Evolutionary conservation across 805 yeast species (phyloP), one percentile per base, ranked within the genome.

Genomic region (Danielia oregonensis): DNA sequence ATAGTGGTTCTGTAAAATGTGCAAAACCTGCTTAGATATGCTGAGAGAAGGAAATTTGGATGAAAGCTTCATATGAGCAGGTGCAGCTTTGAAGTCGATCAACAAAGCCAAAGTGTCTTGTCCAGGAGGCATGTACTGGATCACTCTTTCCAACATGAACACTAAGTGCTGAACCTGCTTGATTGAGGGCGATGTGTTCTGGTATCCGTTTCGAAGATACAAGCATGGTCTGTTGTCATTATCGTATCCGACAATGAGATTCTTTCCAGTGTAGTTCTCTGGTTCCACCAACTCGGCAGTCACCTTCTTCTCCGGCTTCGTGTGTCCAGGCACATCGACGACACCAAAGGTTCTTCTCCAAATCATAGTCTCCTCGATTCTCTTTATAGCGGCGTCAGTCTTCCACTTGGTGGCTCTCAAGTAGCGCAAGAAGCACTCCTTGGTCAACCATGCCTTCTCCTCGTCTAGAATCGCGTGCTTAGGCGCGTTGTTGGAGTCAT

Each of bases 271-370:
- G 41, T 56, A 57, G 46, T 72, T 74, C 49, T 76, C 81, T 5
- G 54, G 52, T 19, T 65, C 67, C 10, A 73, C 70, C 24, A 60
- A 44, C 2, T 72, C 72, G 2, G 72, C 61, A 3, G 68, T 61
- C 28, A 67, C 42, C 17, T 55, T 36, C 25, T 63, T 63, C 17
- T 51, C 46, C 3, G 54, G 39, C 22, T 60, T 62, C 7, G 56
- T 43, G 32, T 46, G 48, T 7, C 44, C 53, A 2, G 61, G 61
- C 16, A 61, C 44, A 5, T 52, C 31, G 9, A 59, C 63, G 14
- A 65, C 57, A 6, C 80, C 80, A 47, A 72, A 72, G 8, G 72
- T 69, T 40, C 80, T 61, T 55, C 81, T 65, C 81, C 81, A 75
- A 1, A 63, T 54, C n/a, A 75, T 38, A 1, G 79, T 72, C 12